Percentiles rank a stretch among this genome's conserved stretches.
These are phyloP conservation scores for Gliomastix tumulicola DNA, from an alignment of 2,329 filamentous ascomycete species.

Conservation along the genomic window DNA sequence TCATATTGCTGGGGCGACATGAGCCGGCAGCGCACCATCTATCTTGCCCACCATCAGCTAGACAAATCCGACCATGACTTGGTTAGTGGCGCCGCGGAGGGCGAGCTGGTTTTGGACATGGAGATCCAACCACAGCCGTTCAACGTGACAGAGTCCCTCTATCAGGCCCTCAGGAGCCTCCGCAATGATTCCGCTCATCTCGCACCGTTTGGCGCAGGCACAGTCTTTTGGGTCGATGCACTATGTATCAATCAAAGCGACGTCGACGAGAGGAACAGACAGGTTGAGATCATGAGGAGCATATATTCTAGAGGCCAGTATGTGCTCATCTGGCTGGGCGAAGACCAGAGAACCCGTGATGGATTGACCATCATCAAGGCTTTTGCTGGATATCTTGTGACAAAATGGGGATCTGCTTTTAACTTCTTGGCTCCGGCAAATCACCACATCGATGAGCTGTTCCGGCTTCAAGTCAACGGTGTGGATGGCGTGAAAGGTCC, in stretches of 20 bases:
- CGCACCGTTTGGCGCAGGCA: too few relatives aligned
- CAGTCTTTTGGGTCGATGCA: neutral
- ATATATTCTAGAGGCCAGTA: neutral
- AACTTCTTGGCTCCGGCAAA: neutral
- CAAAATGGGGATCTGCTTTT: neutral
- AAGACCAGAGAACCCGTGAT: neutral
- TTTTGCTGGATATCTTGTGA: neutral
- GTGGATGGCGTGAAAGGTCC: too few relatives aligned
- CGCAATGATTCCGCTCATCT: neutral
- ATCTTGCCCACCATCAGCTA: neutral
- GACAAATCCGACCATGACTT: neutral
- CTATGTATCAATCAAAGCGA: neutral
- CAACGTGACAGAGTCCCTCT: neutral
- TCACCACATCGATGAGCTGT: neutral
- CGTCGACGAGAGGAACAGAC: neutral
- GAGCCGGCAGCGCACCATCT: neutral
- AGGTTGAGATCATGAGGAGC: neutral
- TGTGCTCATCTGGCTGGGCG: neutral
- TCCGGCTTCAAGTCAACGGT: too few relatives aligned
- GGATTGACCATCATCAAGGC: neutral
- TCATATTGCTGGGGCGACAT: neutral
- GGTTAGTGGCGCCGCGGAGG: neutral
- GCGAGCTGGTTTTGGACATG: neutral
- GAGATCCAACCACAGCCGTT: neutral
- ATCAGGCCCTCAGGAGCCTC: neutral